phyloP scores from a whole-genome alignment of 179 eudicot species.

The Pouteria campechiana region DNA sequence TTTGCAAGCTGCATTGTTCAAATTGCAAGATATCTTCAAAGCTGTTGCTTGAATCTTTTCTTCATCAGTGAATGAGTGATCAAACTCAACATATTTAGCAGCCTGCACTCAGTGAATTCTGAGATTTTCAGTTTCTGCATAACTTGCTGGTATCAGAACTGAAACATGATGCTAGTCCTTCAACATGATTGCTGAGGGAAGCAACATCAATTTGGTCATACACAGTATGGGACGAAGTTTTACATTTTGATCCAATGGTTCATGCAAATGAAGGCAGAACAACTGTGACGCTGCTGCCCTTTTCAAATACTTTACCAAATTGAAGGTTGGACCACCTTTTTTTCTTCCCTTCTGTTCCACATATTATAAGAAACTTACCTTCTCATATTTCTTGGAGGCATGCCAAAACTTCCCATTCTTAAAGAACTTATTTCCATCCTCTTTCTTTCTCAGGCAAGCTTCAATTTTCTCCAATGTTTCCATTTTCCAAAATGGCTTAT shows the following conservation, averaged over 20 bases:
- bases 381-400: slow-evolving; percentile 44
- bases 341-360: too few species aligned
- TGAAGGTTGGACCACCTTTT: too few species aligned
- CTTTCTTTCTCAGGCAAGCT: slow-evolving; percentile 31
- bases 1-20: slow-evolving; percentile 50
- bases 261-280: too few species aligned
- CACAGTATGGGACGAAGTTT: too few species aligned
- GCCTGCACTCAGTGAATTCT: slow-evolving; percentile 22
- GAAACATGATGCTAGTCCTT: too few species aligned
- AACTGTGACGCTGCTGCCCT: too few species aligned
- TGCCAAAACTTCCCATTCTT: slow-evolving; percentile 32
- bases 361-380: slow-evolving; percentile 13
- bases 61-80: slow-evolving; percentile 26
- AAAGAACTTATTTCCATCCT: slow-evolving; percentile 34
- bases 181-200: too few species aligned
- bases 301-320: too few species aligned
- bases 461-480: slow-evolving; percentile 29
- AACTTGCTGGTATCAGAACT: too few species aligned
- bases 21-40: slow-evolving; percentile 23
- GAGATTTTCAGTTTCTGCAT: not conserved
- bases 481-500: slow-evolving; percentile 47
- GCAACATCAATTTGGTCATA: too few species aligned
- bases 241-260: too few species aligned
- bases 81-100: slow-evolving; percentile 25
- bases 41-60: slow-evolving; percentile 23